Conservation (phyloP, 257 asterid genomes). For the Solanum stenotomum region DNA sequence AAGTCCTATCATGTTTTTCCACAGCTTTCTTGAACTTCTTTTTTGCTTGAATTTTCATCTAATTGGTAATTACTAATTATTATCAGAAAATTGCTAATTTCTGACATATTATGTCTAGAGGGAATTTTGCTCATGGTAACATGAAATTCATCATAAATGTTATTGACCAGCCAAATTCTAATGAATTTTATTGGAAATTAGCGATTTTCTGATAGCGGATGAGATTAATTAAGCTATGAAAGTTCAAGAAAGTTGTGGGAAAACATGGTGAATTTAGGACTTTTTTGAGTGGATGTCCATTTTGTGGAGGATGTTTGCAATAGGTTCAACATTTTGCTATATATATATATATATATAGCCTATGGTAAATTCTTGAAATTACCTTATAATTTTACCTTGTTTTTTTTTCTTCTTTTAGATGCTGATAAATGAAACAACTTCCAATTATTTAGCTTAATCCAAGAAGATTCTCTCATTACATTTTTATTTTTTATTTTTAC, state of each 20-base stretch:
- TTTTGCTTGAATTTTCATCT: neutral
- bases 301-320: neutral
- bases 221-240: neutral
- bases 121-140: neutral
- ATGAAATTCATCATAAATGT: neutral
- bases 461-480: neutral
- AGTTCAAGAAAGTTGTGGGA: slow-evolving; percentile 63
- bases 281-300: neutral
- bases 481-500: neutral
- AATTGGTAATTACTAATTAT: neutral
- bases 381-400: neutral
- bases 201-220: neutral
- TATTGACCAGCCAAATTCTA: neutral
- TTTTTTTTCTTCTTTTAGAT: neutral
- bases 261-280: slow-evolving; percentile 44
- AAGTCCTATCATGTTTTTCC: slow-evolving; percentile 77
- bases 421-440: neutral
- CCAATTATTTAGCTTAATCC: neutral
- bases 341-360: neutral
- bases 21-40: slow-evolving; percentile 95
- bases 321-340: neutral
- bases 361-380: neutral
- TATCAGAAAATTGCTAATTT: neutral
- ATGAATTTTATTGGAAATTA: neutral
- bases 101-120: neutral